Base-by-base conservation (phyloP, 1,284 basidiomycete species). In the Pseudozyma sp. region DNA sequence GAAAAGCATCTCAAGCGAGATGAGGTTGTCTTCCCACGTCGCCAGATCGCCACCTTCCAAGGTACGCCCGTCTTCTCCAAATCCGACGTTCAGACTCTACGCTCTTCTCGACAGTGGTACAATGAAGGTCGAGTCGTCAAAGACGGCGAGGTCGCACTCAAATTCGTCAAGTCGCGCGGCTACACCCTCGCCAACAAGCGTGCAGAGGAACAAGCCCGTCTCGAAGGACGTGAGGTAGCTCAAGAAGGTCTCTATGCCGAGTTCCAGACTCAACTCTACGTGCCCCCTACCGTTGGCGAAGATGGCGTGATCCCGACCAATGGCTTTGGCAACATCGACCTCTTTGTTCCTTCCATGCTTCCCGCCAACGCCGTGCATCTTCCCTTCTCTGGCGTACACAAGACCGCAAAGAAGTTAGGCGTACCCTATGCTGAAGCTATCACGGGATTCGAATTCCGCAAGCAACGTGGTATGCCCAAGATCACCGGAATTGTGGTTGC, bases 251-350 rank as follows among this genome's bases (percentile, higher is more conserved):
- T 99, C 76, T 99, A 96, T 84, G 90, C 93, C 0, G 87, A 90
- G 71, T 89, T 88, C 56, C 96, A 99, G 87, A 99, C 97, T 12
- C 91, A 94, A 83, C 80, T 90, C 3, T 97, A 93, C 82, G 91
- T 94, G 8, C 89, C 90, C 31, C 82, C 82, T 13, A 93, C 95
- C 1, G 90, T 99, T 40, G 66, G 70, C 5, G 85, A 91, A 52
- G 89, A 97, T 92, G 96, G 97, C 19, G 90, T 90, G 83, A 90
- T 99, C 42, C 95, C 95, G 5, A 95, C 92, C 86, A 99, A 99
- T 80, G 90, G 92, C 69, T 99, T 97, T 84, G 97, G 97, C 19
- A 98, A 98, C 84, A 93, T 99, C 71, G 96, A 99, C 86, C 87
- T 99, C 34, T 99, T 97, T 85, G 93, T 93, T 6, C 92, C 94